phyloP scores from a whole-genome alignment of 495 filamentous ascomycete species.

The Penicillium goetzii region DNA sequence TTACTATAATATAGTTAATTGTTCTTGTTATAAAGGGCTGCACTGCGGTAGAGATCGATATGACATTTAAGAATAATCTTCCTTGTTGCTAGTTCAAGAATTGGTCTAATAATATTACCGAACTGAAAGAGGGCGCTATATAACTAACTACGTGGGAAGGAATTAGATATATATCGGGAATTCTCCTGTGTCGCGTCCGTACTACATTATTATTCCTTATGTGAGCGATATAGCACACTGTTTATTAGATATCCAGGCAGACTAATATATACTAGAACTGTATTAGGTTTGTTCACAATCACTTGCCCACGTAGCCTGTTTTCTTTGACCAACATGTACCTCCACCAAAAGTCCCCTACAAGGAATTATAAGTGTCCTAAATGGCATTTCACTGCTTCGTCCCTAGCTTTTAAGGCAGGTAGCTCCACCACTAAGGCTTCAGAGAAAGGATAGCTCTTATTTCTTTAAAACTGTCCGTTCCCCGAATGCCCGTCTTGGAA shows the following conservation, averaged over 20 bases:
- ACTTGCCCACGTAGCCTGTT: too few species aligned
- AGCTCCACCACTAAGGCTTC: too few species aligned
- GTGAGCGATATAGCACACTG: not conserved
- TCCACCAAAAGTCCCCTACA: too few species aligned
- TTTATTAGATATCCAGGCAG: not conserved
- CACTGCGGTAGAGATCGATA: slow-evolving; percentile 26
- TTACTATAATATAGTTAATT: slow-evolving; percentile 19
- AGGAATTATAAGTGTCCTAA: too few species aligned
- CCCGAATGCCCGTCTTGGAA: too few species aligned
- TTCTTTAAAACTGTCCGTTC: too few species aligned
- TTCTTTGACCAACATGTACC: too few species aligned
- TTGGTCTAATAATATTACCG: slow-evolving; percentile 9
- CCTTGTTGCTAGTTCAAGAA: slow-evolving; percentile 12
- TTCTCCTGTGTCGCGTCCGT: not conserved
- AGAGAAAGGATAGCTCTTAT: too few species aligned
- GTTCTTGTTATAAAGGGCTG: slow-evolving; percentile 33
- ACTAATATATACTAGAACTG: not conserved
- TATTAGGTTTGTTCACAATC: not conserved
- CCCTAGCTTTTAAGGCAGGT: too few species aligned
- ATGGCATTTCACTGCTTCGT: too few species aligned
- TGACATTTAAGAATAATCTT: slow-evolving; percentile 27
- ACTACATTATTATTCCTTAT: not conserved
- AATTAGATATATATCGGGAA: not conserved
- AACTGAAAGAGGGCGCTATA: not conserved
- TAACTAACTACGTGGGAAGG: slow-evolving; percentile 1